These are phyloP conservation scores for Penicillium roqueforti DNA, from an alignment of 495 filamentous ascomycete genomes.

Conservation along the genomic window DNA sequence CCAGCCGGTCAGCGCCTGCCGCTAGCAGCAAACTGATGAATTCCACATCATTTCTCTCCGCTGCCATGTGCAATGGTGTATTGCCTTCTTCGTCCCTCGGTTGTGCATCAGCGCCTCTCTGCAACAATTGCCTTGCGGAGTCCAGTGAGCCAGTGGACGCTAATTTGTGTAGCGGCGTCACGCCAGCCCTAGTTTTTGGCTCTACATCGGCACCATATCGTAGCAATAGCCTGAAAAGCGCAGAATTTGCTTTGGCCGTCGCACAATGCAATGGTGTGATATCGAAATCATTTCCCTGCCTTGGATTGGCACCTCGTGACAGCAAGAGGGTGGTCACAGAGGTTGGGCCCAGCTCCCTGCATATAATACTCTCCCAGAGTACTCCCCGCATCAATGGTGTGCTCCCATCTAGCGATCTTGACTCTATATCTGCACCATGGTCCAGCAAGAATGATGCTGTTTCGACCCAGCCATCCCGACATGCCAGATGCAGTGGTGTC, in stretches of 20 bases:
- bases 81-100: neutral
- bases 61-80: slow-evolving; percentile 4
- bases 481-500: neutral
- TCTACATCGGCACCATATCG: neutral
- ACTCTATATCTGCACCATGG: neutral
- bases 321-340: neutral
- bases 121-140: neutral
- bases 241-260: neutral
- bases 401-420: neutral
- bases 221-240: neutral
- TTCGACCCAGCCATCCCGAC: neutral
- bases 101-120: neutral
- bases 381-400: neutral
- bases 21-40: neutral
- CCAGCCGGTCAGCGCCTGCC: neutral
- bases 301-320: neutral
- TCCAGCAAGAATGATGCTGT: neutral
- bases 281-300: neutral
- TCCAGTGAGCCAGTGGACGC: neutral
- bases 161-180: slow-evolving; percentile 2
- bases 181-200: neutral
- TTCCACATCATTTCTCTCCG: neutral
- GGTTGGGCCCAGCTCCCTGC: neutral
- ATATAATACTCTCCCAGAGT: neutral
- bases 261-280: neutral